phyloP scores from a whole-genome alignment of 2,329 filamentous ascomycete genomes.

The Phaeosphaeriaceae sp. region DNA sequence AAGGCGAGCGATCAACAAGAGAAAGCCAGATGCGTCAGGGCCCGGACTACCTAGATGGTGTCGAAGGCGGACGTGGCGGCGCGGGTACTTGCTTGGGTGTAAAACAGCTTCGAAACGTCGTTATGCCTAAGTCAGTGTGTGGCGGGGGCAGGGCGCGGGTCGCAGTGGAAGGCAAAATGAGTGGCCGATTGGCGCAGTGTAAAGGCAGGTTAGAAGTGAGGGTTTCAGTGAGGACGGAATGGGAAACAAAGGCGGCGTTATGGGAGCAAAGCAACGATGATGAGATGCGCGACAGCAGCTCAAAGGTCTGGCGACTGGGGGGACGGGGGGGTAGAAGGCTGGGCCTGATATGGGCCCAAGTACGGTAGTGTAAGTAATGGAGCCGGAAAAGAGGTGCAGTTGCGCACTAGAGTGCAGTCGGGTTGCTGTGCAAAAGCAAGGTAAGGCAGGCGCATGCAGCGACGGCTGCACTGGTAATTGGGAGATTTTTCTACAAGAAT shows the following conservation, averaged over 20 bases:
- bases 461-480: conserved; percentile 22
- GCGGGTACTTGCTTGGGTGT: conserved; percentile 22
- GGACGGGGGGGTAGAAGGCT: conserved; percentile 14
- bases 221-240: conserved; percentile 10
- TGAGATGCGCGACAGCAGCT: conserved; percentile 13
- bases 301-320: neutral
- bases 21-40: conserved; percentile 27
- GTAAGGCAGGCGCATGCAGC: conserved; percentile 36
- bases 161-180: conserved; percentile 23
- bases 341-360: conserved; percentile 29
- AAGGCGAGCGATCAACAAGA: conserved; percentile 32
- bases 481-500: conserved; percentile 21
- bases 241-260: conserved; percentile 17
- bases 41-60: conserved; percentile 25
- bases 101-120: conserved; percentile 47
- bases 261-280: conserved; percentile 18
- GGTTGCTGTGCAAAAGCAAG: conserved; percentile 5
- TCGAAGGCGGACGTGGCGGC: conserved; percentile 21
- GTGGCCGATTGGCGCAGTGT: conserved; percentile 30
- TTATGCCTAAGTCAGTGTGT: conserved; percentile 28
- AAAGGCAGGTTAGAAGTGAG: conserved; percentile 20
- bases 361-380: neutral
- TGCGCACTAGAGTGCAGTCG: conserved; percentile 32
- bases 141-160: conserved; percentile 14
- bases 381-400: conserved; percentile 17